Evolutionary conservation across 2,329 filamentous ascomycete genomes (phyloP).

Genomic region (Aspergillus unguis): DNA sequence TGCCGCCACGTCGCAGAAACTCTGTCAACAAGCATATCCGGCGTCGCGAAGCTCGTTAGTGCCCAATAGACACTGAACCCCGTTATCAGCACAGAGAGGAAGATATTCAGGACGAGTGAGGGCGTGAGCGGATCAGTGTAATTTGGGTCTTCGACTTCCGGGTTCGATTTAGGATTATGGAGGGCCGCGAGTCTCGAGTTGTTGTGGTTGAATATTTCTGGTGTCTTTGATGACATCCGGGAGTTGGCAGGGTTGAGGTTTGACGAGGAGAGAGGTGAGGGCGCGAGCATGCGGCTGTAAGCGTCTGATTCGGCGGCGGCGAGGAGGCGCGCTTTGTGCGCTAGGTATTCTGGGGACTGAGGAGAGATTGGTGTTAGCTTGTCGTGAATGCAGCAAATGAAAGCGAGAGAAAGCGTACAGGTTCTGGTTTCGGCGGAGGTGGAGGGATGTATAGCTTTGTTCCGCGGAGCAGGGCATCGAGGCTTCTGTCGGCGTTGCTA

Average conservation of each 20-base stretch:
- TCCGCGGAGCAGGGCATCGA: slow-evolving; percentile 70
- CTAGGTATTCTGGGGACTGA: slow-evolving; percentile 74
- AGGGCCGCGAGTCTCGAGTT: slow-evolving; percentile 53
- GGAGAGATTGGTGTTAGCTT: background rate
- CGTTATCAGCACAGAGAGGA: slow-evolving; percentile 77
- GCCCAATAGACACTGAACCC: slow-evolving; percentile 47
- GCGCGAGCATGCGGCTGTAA: slow-evolving; percentile 77
- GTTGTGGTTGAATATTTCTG: slow-evolving; percentile 51
- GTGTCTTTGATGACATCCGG: slow-evolving; percentile 2
- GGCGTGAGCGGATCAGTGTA: slow-evolving; percentile 46
- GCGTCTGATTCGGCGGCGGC: slow-evolving; percentile 75
- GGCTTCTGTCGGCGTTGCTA: slow-evolving; percentile 35
- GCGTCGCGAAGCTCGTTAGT: slow-evolving; percentile 37
- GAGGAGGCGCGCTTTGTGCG: slow-evolving; percentile 80
- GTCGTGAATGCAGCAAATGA: background rate
- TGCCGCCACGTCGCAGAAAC: slow-evolving; percentile 18
- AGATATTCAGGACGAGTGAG: slow-evolving; percentile 77
- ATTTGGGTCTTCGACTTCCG: slow-evolving; percentile 32
- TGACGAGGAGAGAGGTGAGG: slow-evolving; percentile 58
- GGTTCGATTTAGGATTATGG: slow-evolving; percentile 28
- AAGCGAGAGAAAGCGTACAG: slow-evolving; percentile 52
- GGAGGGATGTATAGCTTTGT: slow-evolving; percentile 73
- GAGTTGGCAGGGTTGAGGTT: slow-evolving; percentile 50
- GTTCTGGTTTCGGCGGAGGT: slow-evolving; percentile 73
- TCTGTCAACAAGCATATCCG: slow-evolving; percentile 24